Conservation (phyloP, 495 filamentous ascomycete species). For the Filosporella fistucella region DNA sequence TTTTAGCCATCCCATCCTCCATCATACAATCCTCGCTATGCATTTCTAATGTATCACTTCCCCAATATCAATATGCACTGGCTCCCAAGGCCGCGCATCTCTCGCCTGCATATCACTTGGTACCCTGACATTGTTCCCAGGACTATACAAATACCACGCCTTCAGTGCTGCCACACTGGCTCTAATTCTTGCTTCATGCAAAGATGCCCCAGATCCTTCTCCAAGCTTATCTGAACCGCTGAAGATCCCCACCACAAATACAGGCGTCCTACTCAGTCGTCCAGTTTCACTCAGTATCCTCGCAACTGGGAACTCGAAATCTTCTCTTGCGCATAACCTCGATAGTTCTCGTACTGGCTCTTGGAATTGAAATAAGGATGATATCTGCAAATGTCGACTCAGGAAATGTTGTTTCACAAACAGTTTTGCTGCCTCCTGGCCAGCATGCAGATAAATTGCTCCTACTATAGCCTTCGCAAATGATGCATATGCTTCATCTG, state of each 20-base stretch:
- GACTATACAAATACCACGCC: slow-evolving; percentile 93
- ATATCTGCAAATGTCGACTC: slow-evolving; percentile 70
- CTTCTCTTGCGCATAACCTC: slow-evolving; percentile 77
- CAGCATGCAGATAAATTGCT: slow-evolving; percentile 77
- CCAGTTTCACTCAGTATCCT: slow-evolving; percentile 86
- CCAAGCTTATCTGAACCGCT: slow-evolving; percentile 84
- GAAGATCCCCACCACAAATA: slow-evolving; percentile 94
- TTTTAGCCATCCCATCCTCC: slow-evolving; percentile 4
- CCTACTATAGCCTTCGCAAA: slow-evolving; percentile 81
- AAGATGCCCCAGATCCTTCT: slow-evolving; percentile 70
- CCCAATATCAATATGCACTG: slow-evolving; percentile 82
- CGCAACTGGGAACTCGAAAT: slow-evolving; percentile 83
- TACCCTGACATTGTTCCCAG: slow-evolving; percentile 56
- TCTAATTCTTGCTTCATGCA: slow-evolving; percentile 70
- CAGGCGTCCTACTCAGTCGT: slow-evolving; percentile 71
- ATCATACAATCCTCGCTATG: slow-evolving; percentile 15
- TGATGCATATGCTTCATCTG: slow-evolving; percentile 47
- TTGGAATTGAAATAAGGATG: slow-evolving; percentile 74
- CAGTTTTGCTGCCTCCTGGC: slow-evolving; percentile 59
- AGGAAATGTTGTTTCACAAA: slow-evolving; percentile 84
- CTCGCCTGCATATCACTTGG: slow-evolving; percentile 75
- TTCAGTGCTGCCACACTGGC: slow-evolving; percentile 83
- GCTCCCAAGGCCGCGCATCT: slow-evolving; percentile 60
- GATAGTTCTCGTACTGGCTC: slow-evolving; percentile 76
- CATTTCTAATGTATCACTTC: slow-evolving; percentile 53